Percentiles rank a stretch among this genome's conserved stretches.
phyloP scores from a whole-genome alignment of 1,284 basidiomycete species.

The Apiotrichum sp. region DNA sequence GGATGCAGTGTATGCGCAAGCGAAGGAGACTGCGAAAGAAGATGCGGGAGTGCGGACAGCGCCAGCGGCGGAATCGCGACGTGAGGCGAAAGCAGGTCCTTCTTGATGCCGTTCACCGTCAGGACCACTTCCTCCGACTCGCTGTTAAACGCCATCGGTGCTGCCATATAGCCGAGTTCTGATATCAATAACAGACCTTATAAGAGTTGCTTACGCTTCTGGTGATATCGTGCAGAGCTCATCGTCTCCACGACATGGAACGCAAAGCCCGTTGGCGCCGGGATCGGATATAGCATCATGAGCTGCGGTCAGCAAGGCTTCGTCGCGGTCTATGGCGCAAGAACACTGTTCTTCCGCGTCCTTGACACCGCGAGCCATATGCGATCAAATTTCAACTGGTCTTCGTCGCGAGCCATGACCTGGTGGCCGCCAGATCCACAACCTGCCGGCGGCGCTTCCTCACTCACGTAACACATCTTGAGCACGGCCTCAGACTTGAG shows the following conservation, averaged over 20 bases:
- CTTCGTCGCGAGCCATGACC: too few relatives aligned
- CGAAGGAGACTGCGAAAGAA: constrained; percentile 81
- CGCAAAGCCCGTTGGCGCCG: constrained; percentile 51
- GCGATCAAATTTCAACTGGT: too few relatives aligned
- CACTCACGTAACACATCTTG: constrained; percentile 90
- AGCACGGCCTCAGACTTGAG: constrained; percentile 91
- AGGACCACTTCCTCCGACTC: constrained; percentile 97
- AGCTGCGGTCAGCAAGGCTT: constrained; percentile 26
- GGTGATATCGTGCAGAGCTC: constrained; percentile 83
- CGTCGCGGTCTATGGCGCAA: too few relatives aligned
- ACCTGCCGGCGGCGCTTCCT: neutral
- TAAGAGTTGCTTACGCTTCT: constrained; percentile 56
- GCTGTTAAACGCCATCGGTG: constrained; percentile 82
- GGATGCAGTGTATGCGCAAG: constrained; percentile 80
- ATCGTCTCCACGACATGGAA: constrained; percentile 97
- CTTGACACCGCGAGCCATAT: too few relatives aligned
- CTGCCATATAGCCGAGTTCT: constrained; percentile 90
- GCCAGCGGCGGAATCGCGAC: constrained; percentile 71
- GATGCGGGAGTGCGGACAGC: constrained; percentile 79
- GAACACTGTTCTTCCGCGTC: too few relatives aligned
- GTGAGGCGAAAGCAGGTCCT: constrained; percentile 76
- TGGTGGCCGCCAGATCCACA: too few relatives aligned
- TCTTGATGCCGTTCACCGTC: constrained; percentile 95
- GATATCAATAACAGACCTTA: neutral
- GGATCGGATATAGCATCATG: constrained; percentile 50